Evolutionary conservation across 192 early-diverging fungal genomes (phyloP).

Genomic region (Coemansia biformis): DNA sequence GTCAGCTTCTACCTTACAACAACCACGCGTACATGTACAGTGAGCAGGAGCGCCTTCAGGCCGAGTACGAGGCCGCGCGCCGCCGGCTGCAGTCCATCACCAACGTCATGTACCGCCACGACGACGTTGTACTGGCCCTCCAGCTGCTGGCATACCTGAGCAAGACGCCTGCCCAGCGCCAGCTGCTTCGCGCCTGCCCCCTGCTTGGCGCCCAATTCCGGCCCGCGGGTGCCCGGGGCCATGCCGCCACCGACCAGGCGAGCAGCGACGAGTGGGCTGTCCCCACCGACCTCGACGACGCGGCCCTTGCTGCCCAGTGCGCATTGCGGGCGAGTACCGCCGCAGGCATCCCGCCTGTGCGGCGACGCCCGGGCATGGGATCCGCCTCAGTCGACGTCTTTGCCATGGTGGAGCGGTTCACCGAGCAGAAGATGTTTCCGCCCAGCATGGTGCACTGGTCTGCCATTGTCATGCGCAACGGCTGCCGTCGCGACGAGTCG

Average conservation of each 20-base stretch:
- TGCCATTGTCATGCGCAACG: slow-evolving; percentile 73
- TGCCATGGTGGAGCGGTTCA: slow-evolving; percentile 71
- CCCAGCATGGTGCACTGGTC: slow-evolving; percentile 68
- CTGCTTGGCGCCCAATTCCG: slow-evolving; percentile 23
- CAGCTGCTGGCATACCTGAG: slow-evolving; percentile 85
- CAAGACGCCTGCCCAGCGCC: slow-evolving; percentile 83
- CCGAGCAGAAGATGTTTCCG: slow-evolving; percentile 56
- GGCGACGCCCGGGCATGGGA: slow-evolving; percentile 16
- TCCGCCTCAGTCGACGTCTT: slow-evolving; percentile 59
- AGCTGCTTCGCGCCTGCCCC: slow-evolving; percentile 38
- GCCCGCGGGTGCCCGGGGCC: no score
- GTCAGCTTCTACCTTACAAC: slow-evolving; percentile 24
- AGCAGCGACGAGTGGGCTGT: slow-evolving; percentile 21
- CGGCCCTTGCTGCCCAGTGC: slow-evolving; percentile 27
- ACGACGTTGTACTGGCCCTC: slow-evolving; percentile 75
- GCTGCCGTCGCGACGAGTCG: slow-evolving; percentile 69
- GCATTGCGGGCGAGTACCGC: slow-evolving; percentile 23
- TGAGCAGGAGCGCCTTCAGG: slow-evolving; percentile 44
- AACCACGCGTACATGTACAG: slow-evolving; percentile 43
- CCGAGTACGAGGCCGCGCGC: slow-evolving; percentile 30
- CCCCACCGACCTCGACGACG: slow-evolving; percentile 23
- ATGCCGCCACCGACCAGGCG: no score
- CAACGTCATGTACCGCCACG: slow-evolving; percentile 67
- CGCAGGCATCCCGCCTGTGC: slow-evolving; percentile 23
- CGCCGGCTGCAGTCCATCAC: slow-evolving; percentile 35